Percentiles rank a stretch among this genome's conserved stretches.
These are phyloP conservation scores for Pleurozium schreberi DNA, from an alignment of 225 moss, liverwort and hornwort species.

Conservation along the genomic window DNA sequence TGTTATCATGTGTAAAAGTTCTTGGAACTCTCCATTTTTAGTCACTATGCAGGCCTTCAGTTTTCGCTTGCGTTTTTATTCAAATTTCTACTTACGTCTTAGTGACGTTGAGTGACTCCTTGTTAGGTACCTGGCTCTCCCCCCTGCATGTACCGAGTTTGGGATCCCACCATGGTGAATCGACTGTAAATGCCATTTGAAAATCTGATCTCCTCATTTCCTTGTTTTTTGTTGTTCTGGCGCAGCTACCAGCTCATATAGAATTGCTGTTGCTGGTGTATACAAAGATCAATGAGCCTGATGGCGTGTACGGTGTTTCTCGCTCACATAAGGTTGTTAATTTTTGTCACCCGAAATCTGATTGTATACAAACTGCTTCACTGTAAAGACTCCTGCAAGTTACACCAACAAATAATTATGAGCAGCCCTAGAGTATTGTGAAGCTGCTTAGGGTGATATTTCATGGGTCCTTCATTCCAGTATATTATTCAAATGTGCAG, in stretches of 20 bases:
- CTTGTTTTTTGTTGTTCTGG: background rate
- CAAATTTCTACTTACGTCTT: background rate
- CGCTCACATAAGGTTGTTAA: constrained; percentile 79
- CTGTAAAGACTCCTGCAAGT: background rate
- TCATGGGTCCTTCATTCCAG: background rate
- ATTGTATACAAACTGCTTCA: background rate
- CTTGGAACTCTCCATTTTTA: background rate
- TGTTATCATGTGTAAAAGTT: background rate
- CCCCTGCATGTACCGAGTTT: background rate
- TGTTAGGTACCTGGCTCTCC: background rate
- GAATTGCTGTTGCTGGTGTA: constrained; percentile 77
- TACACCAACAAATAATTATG: background rate
- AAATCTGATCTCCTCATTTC: background rate
- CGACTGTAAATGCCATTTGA: background rate
- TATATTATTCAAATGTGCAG: background rate
- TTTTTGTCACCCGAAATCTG: background rate
- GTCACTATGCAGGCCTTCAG: background rate
- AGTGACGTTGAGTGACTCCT: background rate
- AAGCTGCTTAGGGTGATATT: background rate
- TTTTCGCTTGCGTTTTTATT: background rate
- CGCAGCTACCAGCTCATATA: constrained; percentile 77
- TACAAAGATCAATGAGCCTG: constrained; percentile 95
- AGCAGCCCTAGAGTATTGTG: background rate
- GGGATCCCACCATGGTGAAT: background rate
- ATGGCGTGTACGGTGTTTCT: constrained; percentile 93